Conservation (phyloP, 148 eudicot species). For the Mesembryanthemum crystallinum region DNA sequence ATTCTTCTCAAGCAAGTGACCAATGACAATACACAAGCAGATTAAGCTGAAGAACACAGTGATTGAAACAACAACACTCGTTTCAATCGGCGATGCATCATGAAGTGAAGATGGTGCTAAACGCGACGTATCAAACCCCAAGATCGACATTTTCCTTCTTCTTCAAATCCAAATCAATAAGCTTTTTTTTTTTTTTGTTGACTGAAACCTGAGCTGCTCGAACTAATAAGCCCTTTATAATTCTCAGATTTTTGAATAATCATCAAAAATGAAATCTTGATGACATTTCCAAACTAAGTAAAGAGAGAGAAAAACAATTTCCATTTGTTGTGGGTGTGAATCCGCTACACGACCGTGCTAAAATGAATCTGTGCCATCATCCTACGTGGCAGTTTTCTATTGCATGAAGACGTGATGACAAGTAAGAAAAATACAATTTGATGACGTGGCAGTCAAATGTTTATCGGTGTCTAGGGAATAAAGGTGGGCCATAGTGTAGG, state of each 20-base stretch:
- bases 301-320: too few species aligned
- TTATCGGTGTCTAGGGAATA: background rate
- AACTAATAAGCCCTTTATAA: background rate
- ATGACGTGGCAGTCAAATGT: background rate
- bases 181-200: too few species aligned
- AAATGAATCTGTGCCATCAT: background rate
- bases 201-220: background rate
- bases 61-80: slow-evolving; percentile 41
- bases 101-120: slow-evolving; percentile 15
- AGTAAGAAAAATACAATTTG: background rate
- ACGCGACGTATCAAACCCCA: background rate
- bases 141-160: slow-evolving; percentile 6
- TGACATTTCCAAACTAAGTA: background rate
- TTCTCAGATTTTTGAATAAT: too few species aligned
- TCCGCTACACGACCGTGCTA: background rate
- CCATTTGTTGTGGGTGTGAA: background rate
- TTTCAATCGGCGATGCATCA: slow-evolving; percentile 34
- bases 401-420: background rate
- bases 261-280: too few species aligned
- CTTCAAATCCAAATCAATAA: slow-evolving; percentile 10
- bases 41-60: slow-evolving; percentile 52
- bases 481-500: background rate
- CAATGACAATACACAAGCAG: slow-evolving; percentile 54
- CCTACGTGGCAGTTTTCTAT: background rate
- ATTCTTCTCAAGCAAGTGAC: slow-evolving; percentile 59